Percentiles rank a stretch among this genome's conserved stretches.
Evolutionary conservation across 805 yeast species (phyloP).

Genomic region (Wickerhamiella hasegawae): DNA sequence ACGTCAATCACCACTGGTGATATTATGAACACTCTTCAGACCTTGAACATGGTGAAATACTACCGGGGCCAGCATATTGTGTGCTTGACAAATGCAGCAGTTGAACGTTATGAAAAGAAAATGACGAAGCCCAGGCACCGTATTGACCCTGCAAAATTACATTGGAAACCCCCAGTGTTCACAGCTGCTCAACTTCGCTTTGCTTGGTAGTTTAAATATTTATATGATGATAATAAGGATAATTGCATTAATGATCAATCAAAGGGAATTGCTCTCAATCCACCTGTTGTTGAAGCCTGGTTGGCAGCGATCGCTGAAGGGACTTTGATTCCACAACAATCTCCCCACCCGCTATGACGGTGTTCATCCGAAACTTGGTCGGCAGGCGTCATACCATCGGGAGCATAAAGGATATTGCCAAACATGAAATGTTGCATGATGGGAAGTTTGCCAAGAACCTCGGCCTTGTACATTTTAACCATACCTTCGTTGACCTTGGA

Average conservation of each 20-base stretch:
- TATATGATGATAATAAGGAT: neutral
- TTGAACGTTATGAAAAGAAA: conserved; percentile 55
- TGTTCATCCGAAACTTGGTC: conserved; percentile 22
- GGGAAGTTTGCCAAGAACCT: conserved; percentile 79
- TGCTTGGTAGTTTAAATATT: conserved; percentile 51
- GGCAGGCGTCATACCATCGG: conserved; percentile 41
- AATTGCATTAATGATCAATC: conserved; percentile 8
- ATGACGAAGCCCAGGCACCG: conserved; percentile 60
- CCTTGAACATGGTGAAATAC: conserved; percentile 75
- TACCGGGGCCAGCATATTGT: conserved; percentile 93
- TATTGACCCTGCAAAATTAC: conserved; percentile 52
- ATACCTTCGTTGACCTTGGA: conserved; percentile 81
- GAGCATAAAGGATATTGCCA: conserved; percentile 54
- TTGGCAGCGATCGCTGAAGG: conserved; percentile 94
- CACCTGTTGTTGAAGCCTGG: conserved; percentile 1
- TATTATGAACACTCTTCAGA: conserved; percentile 82
- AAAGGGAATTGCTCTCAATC: conserved; percentile 13
- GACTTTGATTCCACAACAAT: conserved; percentile 91
- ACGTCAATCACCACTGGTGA: conserved; percentile 96
- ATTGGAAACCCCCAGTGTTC: conserved; percentile 88
- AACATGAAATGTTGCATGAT: conserved; percentile 89
- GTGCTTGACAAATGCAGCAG: conserved; percentile 66
- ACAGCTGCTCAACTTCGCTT: conserved; percentile 92
- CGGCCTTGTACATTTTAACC: conserved; percentile 90
- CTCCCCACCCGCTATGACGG: conserved; percentile 64